Conservation (phyloP, 2,329 filamentous ascomycete species). For the Tricladium varicosporioides region DNA sequence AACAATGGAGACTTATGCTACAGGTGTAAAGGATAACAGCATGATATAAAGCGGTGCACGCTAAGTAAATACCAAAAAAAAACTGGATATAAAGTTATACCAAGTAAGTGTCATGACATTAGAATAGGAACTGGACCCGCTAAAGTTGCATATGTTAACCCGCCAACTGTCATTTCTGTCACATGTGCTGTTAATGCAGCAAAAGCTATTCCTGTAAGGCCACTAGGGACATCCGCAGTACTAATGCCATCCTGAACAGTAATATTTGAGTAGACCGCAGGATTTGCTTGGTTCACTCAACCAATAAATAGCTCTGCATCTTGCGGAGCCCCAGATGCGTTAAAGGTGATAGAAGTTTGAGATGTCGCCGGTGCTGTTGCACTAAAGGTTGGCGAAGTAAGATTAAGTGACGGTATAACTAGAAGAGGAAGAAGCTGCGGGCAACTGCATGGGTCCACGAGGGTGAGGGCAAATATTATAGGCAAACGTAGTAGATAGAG, state of each 20-base stretch:
- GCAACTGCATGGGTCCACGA: constrained; percentile 7
- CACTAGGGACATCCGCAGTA: constrained; percentile 1
- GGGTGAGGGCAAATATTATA: constrained; percentile 8
- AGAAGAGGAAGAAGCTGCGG: constrained; percentile 1
- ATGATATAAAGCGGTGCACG: no score
- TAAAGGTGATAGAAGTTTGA: constrained; percentile 9
- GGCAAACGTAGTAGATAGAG: constrained; percentile 2
- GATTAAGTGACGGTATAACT: constrained; percentile 8
- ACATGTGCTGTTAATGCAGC: constrained; percentile 9
- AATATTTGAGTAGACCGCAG: constrained; percentile 3
- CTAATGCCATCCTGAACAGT: constrained; percentile 6
- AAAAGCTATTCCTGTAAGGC: constrained; percentile 10
- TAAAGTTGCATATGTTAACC: constrained; percentile 8
- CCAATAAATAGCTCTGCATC: constrained; percentile 2
- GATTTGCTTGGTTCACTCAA: constrained; percentile 5
- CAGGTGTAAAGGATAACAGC: no score
- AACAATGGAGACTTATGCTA: no score
- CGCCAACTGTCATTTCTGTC: constrained; percentile 6
- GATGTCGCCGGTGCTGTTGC: constrained; percentile 7
- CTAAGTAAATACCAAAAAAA: no score
- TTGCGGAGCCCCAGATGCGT: background rate
- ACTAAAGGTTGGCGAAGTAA: constrained; percentile 1
- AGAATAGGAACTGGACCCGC: constrained; percentile 12
- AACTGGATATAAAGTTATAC: background rate
- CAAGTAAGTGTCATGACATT: constrained; percentile 7